These are phyloP conservation scores for Pseudogymnoascus verrucosus DNA, from an alignment of 2,329 filamentous ascomycete species.

Conservation along the genomic window DNA sequence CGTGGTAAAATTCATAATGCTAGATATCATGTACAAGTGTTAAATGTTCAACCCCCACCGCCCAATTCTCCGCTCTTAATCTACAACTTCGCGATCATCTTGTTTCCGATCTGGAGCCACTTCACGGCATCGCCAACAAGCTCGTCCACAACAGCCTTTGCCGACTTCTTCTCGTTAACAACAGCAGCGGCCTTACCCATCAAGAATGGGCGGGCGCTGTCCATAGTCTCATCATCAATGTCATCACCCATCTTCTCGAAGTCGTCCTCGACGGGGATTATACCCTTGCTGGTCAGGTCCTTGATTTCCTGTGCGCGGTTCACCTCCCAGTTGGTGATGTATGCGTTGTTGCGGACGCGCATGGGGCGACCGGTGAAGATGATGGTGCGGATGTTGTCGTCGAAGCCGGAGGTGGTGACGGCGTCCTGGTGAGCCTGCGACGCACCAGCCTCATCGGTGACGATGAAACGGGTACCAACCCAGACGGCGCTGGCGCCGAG, in stretches of 20 bases:
- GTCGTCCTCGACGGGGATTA: constrained; percentile 90
- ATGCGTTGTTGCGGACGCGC: constrained; percentile 85
- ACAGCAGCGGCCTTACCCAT: constrained; percentile 98
- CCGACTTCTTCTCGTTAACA: constrained; percentile 83
- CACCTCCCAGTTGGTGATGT: constrained; percentile 93
- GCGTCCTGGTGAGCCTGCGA: constrained; percentile 92
- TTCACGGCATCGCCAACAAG: constrained; percentile 75
- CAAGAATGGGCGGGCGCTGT: constrained; percentile 81
- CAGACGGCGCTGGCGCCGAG: constrained; percentile 89
- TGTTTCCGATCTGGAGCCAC: constrained; percentile 60
- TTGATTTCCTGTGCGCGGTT: constrained; percentile 88
- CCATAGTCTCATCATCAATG: constrained; percentile 77
- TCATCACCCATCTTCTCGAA: constrained; percentile 74
- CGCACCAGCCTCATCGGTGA: constrained; percentile 89
- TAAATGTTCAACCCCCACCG: neutral
- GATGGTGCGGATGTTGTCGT: constrained; percentile 93
- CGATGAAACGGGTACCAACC: constrained; percentile 94
- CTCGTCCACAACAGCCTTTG: constrained; percentile 90
- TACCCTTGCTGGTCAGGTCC: constrained; percentile 78
- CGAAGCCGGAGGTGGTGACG: constrained; percentile 81
- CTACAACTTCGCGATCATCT: constrained; percentile 62
- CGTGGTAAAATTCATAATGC: constrained; percentile 5
- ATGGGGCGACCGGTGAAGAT: constrained; percentile 97
- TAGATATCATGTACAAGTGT: constrained; percentile 7
- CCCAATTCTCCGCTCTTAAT: constrained; percentile 1